Conservation (phyloP, 2,329 filamentous ascomycete species). For the Penicillium fuscoglaucum region DNA sequence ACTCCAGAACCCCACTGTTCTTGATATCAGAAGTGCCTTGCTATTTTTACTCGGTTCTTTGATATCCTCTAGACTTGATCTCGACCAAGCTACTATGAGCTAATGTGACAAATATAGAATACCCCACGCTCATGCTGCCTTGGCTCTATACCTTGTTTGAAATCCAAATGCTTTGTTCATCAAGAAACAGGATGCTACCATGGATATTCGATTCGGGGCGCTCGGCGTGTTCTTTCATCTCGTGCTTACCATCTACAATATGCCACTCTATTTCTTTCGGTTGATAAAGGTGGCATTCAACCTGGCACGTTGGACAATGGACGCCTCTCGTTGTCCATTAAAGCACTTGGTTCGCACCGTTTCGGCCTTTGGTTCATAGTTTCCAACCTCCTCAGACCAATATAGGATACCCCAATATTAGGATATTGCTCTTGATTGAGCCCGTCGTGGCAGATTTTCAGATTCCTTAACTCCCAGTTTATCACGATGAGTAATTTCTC, state of each 20-base stretch:
- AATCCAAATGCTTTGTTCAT: not conserved
- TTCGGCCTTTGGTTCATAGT: not conserved
- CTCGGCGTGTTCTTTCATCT: slow-evolving; percentile 6
- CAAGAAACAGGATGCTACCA: not conserved
- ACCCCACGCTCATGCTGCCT: not conserved
- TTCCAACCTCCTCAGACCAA: not conserved
- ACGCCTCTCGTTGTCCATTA: slow-evolving; percentile 4
- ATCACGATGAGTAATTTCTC: not conserved
- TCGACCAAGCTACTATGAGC: not conserved
- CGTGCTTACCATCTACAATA: slow-evolving; percentile 4
- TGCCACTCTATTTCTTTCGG: slow-evolving; percentile 1
- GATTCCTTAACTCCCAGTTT: not conserved
- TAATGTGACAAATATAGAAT: slow-evolving; percentile 7
- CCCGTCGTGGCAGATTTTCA: not conserved
- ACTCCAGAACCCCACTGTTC: not conserved
- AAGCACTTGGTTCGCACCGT: not conserved
- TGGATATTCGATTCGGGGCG: not conserved
- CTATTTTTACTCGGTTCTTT: slow-evolving; percentile 2
- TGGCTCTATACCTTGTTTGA: not conserved
- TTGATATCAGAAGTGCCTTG: not conserved
- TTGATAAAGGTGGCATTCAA: not conserved
- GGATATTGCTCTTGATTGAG: not conserved
- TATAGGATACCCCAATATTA: not conserved
- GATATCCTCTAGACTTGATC: not conserved
- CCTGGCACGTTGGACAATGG: not conserved